A percentile compares a stretch with the other conserved stretches of the same genome.
phyloP scores from a whole-genome alignment of 164 flowering plant species.

The Saururus chinensis region DNA sequence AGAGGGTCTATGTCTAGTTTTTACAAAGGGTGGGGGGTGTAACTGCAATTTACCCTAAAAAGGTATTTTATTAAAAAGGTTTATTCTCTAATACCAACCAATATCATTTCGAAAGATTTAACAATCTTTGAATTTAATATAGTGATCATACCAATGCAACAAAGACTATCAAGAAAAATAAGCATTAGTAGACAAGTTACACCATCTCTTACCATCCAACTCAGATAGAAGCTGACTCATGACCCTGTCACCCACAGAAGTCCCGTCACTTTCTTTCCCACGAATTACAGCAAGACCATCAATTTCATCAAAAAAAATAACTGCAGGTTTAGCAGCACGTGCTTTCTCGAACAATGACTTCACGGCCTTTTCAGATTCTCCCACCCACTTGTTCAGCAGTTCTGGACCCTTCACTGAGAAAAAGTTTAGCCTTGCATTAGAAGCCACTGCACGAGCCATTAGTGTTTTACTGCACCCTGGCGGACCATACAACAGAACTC shows the following conservation, averaged over 20 bases:
- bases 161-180: too few relatives aligned
- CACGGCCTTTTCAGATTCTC: slow-evolving; percentile 99
- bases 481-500: slow-evolving; percentile 89
- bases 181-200: background rate
- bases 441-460: slow-evolving; percentile 95
- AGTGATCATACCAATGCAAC: too few relatives aligned
- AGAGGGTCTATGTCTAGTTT: too few relatives aligned
- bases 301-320: slow-evolving; percentile 94
- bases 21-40: too few relatives aligned
- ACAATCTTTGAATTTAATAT: too few relatives aligned
- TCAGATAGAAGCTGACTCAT: slow-evolving; percentile 94
- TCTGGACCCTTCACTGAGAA: slow-evolving; percentile 97
- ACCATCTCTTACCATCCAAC: slow-evolving; percentile 64
- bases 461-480: slow-evolving; percentile 99
- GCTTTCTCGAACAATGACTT: slow-evolving; percentile 87
- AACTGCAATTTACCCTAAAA: too few relatives aligned
- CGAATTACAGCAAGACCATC: slow-evolving; percentile 86
- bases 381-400: slow-evolving; percentile 97
- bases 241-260: slow-evolving; percentile 88
- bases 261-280: slow-evolving; percentile 86
- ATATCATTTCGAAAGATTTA: too few relatives aligned
- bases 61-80: too few relatives aligned
- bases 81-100: too few relatives aligned
- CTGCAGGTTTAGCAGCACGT: slow-evolving; percentile 87
- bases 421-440: slow-evolving; percentile 85